Percentiles rank a stretch among this genome's conserved stretches.
Evolutionary conservation across 495 filamentous ascomycete genomes (phyloP).

Genomic region (Penicillium subrubescens): DNA sequence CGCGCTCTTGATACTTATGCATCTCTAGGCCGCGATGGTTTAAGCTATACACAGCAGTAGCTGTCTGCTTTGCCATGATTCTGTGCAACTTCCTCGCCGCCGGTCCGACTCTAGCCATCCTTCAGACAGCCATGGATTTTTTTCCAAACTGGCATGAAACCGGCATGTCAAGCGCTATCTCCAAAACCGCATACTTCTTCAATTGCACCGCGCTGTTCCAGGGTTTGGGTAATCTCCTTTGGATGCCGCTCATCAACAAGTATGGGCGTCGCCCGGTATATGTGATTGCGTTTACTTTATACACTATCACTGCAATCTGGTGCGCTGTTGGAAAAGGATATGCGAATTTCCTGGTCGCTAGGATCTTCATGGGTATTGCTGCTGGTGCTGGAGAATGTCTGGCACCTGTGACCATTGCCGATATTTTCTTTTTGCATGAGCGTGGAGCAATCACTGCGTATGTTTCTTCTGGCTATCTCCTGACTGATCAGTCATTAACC

Average conservation of each 20-base stretch:
- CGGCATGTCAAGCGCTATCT: conserved; percentile 36
- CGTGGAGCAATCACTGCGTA: conserved; percentile 50
- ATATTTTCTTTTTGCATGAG: conserved; percentile 62
- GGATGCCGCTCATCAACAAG: conserved; percentile 58
- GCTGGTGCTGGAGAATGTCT: conserved; percentile 57
- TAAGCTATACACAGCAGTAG: conserved; percentile 50
- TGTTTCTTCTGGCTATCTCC: not conserved
- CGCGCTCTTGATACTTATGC: conserved; percentile 7
- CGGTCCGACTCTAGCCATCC: conserved; percentile 55
- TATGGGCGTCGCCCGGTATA: conserved; percentile 58
- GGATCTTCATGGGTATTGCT: conserved; percentile 54
- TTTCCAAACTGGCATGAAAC: conserved; percentile 27
- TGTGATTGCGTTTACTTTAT: conserved; percentile 48
- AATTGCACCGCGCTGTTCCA: conserved; percentile 52
- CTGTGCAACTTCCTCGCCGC: conserved; percentile 59
- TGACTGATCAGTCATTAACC: not conserved
- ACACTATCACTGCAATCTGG: conserved; percentile 48
- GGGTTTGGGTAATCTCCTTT: conserved; percentile 54
- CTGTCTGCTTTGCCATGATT: conserved; percentile 55
- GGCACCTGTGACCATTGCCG: conserved; percentile 54
- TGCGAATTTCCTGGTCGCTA: conserved; percentile 41
- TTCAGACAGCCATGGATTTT: conserved; percentile 48
- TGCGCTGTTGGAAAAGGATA: conserved; percentile 46
- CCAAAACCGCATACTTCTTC: conserved; percentile 55
- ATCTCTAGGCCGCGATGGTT: conserved; percentile 42